Evolutionary conservation across 2,329 filamentous ascomycete genomes (phyloP), one percentile per base, ranked within the genome.

Genomic region (Phialocephala sp.): DNA sequence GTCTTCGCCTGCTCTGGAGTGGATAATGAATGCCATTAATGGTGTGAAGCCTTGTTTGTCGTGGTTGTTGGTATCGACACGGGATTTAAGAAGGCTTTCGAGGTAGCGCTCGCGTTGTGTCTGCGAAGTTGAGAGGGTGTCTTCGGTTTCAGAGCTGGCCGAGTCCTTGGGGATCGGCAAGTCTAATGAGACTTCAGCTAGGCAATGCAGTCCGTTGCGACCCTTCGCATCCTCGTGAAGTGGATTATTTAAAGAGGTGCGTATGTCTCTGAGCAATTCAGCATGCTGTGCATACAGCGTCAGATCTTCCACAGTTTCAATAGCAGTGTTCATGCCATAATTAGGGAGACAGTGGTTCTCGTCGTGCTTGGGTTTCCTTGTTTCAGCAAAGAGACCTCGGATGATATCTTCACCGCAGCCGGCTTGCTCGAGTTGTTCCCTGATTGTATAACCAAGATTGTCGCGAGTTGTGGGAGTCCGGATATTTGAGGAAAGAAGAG

Each of bases 21-120:
- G 9, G 11, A 20, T 58, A 8, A 67, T 32, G 35, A 64, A 62
- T 8, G 60, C 47, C 65, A 67, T 67, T 22, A 67, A 36, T 8
- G 43, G 39, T 12, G 65, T 62, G 36, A 55, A 36, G 18, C 65
- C 65, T n/a, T 47, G 18, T 27, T 60, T 37, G 27, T 62, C 59
- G 35, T 39, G 39, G 36, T 54, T 22, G 15, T 62, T 56, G 11
- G 20, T 4, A 27, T 55, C 24, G 11, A 52, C 47, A 52, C 47
- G 11, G 20, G n/a, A 22, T 12, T 18, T 12, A 3, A 52, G 11
- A 9, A 52, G 14, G 9, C 9, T 22, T 11, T 18, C 14, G 4
- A 22, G 15, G 11, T n/a, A 22, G 9, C n/a, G 11, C 15, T 52
- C 14, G 24, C n/a, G 47, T n/a, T 14, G n/a, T 52, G 24, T 52